Evolutionary conservation across 495 filamentous ascomycete species (phyloP), one percentile per base, ranked within the genome.

Genomic region (Polyplosphaeria fusca): DNA sequence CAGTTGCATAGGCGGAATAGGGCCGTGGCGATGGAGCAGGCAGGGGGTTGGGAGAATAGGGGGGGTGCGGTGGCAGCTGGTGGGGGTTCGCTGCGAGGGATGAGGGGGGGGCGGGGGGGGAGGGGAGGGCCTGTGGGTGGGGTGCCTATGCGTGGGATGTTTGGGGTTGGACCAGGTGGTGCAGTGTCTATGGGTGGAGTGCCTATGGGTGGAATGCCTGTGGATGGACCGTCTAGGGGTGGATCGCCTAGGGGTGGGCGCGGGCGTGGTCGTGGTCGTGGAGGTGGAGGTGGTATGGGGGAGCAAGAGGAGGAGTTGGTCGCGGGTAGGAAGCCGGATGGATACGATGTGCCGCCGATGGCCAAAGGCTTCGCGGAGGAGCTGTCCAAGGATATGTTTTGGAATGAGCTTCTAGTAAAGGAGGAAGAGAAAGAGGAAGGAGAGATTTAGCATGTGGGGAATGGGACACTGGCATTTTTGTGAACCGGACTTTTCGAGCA

Each of bases 1-100:
- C 57, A 60, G 50, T 22, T 60, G 39, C 57, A 60, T 47, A 48
- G 57, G 7, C 19, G 7, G 23, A 60, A 60, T 47, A 41, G 58
- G 26, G 51, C 44, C 16, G 58, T 51, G 9, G 30, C n/a, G n/a
- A 7, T 9, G n/a, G 30, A 7, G 30, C 30, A 35, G 30, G n/a
- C n/a, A n/a, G 48, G 42, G 7, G 57, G 57, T 11, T 49, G 54
- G 50, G 16, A 53, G 39, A 48, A 60, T 47, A 48, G 57, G 7
- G 12, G 7, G 23, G 54, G 54, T 47, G 37, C 52, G 26, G 30
- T 35, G 7, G 30, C 30, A 7, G 7, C 30, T 35, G 30, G 30
- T 35, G 30, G 30, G 7, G 30, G 30, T 7, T n/a, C 16, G 58
- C 58, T n/a, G 30, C n/a, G n/a, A 7, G n/a, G n/a, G 30, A 7